Conservation (phyloP, 1,284 basidiomycete species). For the Cryptococcus hybrid region DNA sequence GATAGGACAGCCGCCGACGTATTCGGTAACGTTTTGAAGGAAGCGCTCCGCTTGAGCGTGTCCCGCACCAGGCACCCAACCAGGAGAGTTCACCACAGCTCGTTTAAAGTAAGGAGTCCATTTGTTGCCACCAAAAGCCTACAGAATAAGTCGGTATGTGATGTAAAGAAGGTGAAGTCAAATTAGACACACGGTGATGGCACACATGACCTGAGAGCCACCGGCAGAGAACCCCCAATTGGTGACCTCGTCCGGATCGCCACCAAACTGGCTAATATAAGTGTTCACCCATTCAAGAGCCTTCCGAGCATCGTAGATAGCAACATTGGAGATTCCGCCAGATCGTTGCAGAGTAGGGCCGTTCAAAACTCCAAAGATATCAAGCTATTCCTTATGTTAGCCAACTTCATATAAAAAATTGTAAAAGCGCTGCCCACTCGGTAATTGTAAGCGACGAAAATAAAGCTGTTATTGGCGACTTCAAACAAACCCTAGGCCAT, state of each 20-base stretch:
- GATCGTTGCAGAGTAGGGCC: conserved; percentile 18
- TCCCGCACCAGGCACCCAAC: conserved; percentile 41
- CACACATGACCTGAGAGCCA: conserved; percentile 4
- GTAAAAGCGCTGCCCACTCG: conserved; percentile 41
- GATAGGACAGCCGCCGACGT: conserved; percentile 9
- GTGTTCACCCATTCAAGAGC: conserved; percentile 39
- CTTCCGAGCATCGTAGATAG: conserved; percentile 49
- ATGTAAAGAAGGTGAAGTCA: background rate
- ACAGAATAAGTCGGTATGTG: background rate
- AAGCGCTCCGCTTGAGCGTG: conserved; percentile 5
- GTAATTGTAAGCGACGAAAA: conserved; percentile 62
- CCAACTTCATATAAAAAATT: conserved; percentile 55
- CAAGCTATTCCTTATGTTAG: conserved; percentile 7
- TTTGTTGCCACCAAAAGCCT: conserved; percentile 18
- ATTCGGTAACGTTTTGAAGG: conserved; percentile 8
- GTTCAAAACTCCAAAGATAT: conserved; percentile 7
- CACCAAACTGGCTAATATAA: conserved; percentile 41
- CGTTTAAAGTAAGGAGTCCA: conserved; percentile 52
- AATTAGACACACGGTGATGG: conserved; percentile 1
- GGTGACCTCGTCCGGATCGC: conserved; percentile 42
- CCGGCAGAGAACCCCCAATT: conserved; percentile 64
- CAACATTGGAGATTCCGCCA: conserved; percentile 56
- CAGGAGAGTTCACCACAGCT: conserved; percentile 42
- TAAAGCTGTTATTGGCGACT: conserved; percentile 49
- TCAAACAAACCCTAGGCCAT: conserved; percentile 19